Percentiles rank a stretch among this genome's conserved stretches.
phyloP scores from a whole-genome alignment of 352 stramenopile species.

The Globisporangium paroecandrum region DNA sequence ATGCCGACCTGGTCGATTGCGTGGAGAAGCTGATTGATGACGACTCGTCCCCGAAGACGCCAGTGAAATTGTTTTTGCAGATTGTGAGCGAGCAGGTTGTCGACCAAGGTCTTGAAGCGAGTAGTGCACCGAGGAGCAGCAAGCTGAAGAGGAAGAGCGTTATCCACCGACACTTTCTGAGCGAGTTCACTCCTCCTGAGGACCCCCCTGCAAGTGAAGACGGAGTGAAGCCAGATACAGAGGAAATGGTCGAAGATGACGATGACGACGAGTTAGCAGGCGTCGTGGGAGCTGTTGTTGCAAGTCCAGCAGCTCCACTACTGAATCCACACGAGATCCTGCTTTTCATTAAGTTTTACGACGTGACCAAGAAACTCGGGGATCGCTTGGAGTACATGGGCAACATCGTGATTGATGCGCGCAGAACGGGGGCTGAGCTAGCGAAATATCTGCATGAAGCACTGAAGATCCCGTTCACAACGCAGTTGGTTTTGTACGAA shows the following conservation, averaged over 20 bases:
- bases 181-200: constrained; percentile 48
- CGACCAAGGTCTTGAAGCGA: background rate
- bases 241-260: constrained; percentile 6
- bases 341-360: constrained; percentile 85
- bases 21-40: constrained; percentile 73
- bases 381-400: constrained; percentile 79
- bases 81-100: constrained; percentile 34
- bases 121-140: background rate
- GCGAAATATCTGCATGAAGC: constrained; percentile 47
- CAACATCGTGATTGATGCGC: constrained; percentile 68
- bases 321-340: constrained; percentile 54
- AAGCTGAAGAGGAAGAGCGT: constrained; percentile 7
- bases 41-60: constrained; percentile 58
- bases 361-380: constrained; percentile 48
- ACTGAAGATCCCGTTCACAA: constrained; percentile 42
- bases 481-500: constrained; percentile 70
- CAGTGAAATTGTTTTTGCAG: constrained; percentile 73
- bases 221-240: constrained; percentile 1
- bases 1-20: constrained; percentile 35
- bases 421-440: constrained; percentile 53
- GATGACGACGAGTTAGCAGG: constrained; percentile 16
- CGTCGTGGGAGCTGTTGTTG: constrained; percentile 4
- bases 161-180: constrained; percentile 57
- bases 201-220: constrained; percentile 21
- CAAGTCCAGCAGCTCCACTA: constrained; percentile 12